Evolutionary conservation across 176 grass and related monocot species (phyloP), one percentile per base, ranked within the genome.

Genomic region (Areca catechu): DNA sequence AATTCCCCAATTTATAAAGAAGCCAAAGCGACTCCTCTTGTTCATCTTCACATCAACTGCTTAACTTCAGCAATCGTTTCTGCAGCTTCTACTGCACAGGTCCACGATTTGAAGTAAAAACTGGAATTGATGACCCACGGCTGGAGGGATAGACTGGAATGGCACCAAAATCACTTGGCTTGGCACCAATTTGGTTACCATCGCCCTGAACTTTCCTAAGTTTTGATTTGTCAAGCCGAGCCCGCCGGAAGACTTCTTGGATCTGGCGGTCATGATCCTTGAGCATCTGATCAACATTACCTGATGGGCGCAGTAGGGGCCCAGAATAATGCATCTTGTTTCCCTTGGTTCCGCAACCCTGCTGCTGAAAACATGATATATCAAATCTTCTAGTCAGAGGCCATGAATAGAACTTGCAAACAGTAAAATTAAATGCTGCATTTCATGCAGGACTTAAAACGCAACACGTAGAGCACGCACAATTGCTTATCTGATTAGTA

Each of bases 211-310:
- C 58, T 28, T 74, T 87, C 69, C 87, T 82, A 27, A 19, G 67
- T 67, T 74, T 76, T 12, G 88, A 89, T 64, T 89, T 98, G 47
- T 84, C 79, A 15, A 76, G 74, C 64, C 94, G 73, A 22, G 94
- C 75, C 51, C 84, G 76, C 47, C 94, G 70, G 73, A 80, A 83
- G 10, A 85, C 88, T 67, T 93, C 78, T 67, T 89, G 84, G 63
- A 98, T 98, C 15, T 98, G 88, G 37, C 88, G 84, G 60, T 98
- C 94, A 23, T 98, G 89, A 47, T 98, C 88, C 81, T 98, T 98
- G 74, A 98, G 81, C 78, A 98, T 98, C 64, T 89, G 75, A 48
- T 98, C 94, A 0, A 81, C 88, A 48, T 89, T 92, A 23, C 84
- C 86, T 16, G 92, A 79, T 56, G 84, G 77, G 48, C 78, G 77